Base-by-base conservation (phyloP, 2,329 filamentous ascomycete genomes). In the Colletotrichum sp. region DNA sequence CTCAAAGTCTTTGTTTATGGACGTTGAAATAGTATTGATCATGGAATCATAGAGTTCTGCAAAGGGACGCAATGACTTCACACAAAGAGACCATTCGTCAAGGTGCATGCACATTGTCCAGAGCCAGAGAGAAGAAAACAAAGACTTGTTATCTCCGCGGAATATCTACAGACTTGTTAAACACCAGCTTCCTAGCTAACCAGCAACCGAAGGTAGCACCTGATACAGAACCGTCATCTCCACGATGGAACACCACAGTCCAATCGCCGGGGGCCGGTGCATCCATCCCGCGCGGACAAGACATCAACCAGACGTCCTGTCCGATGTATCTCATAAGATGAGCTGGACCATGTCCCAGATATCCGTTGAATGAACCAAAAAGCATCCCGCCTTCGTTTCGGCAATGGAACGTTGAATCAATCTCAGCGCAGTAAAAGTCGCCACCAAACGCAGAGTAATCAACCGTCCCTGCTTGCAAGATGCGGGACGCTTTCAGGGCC, bases 311-410 rank as follows among this genome's bases (percentile, higher is more conserved):
- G 5, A 87, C 80, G 77, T 87, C 83, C 39, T 83, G 79, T 4
- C 84, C 86, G 7, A 88, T 70, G 36, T 83, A 82, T 15, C 79
- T 78, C 82, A 88, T 86, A 4, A 84, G 72, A 67, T 84, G 82
- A 5, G 80, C 78, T 2, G 85, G 82, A 3, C 87, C 86, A 16
- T 79, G 79, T 3, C 86, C 87, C 6, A 88, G 78, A 69, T 81
- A 88, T 7, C 86, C 86, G 69, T 85, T 82, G 73, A 88, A 88
- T 3, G 80, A 79, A 8, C 85, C 87, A 71, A 87, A 87, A n/a
- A 88, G 69, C 73, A 85, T 79, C 10, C 80, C 83, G n/a, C 82
- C 82, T 7, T 78, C 77, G 7, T 85, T 85, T 6, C 73, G 79
- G 71, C 82, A 83, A 59, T 80, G 79, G 76, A 88, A 84, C 0